A percentile compares a stretch with the other conserved stretches of the same genome.
Evolutionary conservation across 1,139 yeast species (phyloP).

Genomic region (Insectozyma bohioensis): DNA sequence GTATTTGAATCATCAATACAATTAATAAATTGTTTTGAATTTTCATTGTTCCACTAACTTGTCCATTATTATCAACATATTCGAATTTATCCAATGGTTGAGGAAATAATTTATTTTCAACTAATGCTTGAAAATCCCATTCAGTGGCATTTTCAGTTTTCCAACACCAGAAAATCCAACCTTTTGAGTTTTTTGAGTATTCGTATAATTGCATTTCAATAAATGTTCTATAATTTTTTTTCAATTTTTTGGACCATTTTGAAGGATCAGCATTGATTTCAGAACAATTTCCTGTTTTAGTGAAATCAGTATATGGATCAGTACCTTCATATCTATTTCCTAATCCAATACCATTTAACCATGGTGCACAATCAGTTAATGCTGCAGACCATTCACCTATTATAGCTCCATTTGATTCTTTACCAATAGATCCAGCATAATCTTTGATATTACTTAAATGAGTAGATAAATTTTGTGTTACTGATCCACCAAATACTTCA

Average conservation of each 20-base stretch:
- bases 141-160: constrained; percentile 60
- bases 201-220: constrained; percentile 33
- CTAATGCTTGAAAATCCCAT: constrained; percentile 61
- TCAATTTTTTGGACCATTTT: constrained; percentile 37
- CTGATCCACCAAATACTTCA: constrained; percentile 51
- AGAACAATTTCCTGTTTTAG: constrained; percentile 31
- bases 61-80: constrained; percentile 35
- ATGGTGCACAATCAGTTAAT: constrained; percentile 62
- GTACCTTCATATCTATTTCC: constrained; percentile 60
- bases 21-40: neutral
- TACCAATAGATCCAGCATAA: constrained; percentile 34
- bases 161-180: constrained; percentile 73
- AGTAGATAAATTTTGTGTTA: constrained; percentile 35
- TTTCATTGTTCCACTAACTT: constrained; percentile 17
- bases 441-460: constrained; percentile 37
- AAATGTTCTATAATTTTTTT: constrained; percentile 50
- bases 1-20: constrained; percentile 3
- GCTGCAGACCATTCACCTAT: constrained; percentile 71
- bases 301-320: constrained; percentile 33
- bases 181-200: constrained; percentile 34
- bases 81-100: constrained; percentile 52
- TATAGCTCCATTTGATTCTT: constrained; percentile 49
- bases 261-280: constrained; percentile 27
- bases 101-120: constrained; percentile 54
- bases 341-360: constrained; percentile 61